Evolutionary conservation across 768 basidiomycete species (phyloP), one percentile per base, ranked within the genome.

Genomic region (Clavulina sp.): DNA sequence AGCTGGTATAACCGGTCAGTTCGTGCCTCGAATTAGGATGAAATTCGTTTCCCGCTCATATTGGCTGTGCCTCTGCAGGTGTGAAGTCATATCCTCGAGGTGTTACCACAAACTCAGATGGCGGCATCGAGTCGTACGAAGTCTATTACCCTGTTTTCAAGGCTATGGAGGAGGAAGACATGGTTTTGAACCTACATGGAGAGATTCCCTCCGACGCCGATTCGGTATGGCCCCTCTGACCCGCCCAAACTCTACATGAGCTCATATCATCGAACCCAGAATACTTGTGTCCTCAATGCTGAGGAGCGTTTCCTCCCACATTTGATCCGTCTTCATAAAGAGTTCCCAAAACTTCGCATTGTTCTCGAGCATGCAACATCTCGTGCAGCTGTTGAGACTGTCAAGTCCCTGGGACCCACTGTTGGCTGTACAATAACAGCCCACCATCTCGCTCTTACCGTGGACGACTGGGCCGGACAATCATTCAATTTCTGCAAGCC

Each of bases 341-440:
- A 75, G 19, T 99, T 97, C 65, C 95, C 95, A 28, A 73, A 70
- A 48, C 76, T 99, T 47, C 82, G 88, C 44, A 97, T 99, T 57
- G 93, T 99, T 2, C 77, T 97, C 30, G 93, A 97, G 65, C 93
- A 97, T 60, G 93, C 92, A 24, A 97, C 93, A 0, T 92, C 91
- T 2, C 75, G 84, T 38, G 86, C 84, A 24, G 89, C 93, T 1
- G 77, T 96, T 9, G 87, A 91, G 57, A 74, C 79, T 16, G 89
- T 95, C 52, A 80, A 84, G 66, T 67, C 71, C 41, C 75, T 79
- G 54, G 91, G 77, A 1, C 68, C 70, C 58, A 95, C 81, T 19
- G 91, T 99, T 38, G 93, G 80, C 19, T 97, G 95, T 65, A 86
- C 89, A 5, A 96, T 99, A 65, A 99, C 95, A 1, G 84, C 92